These are phyloP conservation scores for Nannochloropsis salina DNA, from an alignment of 108 stramenopile species.

Conservation along the genomic window DNA sequence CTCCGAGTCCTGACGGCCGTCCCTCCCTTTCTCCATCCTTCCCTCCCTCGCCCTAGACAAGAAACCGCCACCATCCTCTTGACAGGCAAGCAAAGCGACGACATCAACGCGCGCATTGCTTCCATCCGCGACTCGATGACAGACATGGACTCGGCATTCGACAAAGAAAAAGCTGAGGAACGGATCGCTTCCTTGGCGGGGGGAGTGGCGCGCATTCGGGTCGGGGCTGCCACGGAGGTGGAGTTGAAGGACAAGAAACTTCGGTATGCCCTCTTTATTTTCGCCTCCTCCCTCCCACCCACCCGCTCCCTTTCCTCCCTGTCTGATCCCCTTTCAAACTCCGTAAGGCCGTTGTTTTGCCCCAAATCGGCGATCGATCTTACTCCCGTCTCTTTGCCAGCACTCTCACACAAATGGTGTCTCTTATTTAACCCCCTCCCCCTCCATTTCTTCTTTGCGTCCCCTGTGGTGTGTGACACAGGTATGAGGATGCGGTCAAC, in stretches of 20 bases:
- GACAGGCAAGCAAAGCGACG: constrained; percentile 78
- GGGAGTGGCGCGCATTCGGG: constrained; percentile 90
- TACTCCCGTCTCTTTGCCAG: too few relatives aligned
- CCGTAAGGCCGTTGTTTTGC: too few relatives aligned
- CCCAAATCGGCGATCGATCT: too few relatives aligned
- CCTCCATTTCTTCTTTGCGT: background rate
- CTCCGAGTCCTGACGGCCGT: too few relatives aligned
- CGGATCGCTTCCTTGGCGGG: constrained; percentile 92
- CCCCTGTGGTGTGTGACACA: background rate
- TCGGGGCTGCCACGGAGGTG: constrained; percentile 94
- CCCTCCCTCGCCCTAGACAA: constrained; percentile 46
- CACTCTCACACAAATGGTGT: too few relatives aligned
- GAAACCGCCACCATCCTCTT: constrained; percentile 87
- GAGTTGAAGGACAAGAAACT: constrained; percentile 98
- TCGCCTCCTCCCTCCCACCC: background rate
- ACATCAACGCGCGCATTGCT: constrained; percentile 76
- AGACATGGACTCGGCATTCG: constrained; percentile 78
- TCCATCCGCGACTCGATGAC: constrained; percentile 77
- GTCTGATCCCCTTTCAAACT: too few relatives aligned
- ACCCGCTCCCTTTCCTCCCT: background rate
- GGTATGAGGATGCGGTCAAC: constrained; percentile 91
- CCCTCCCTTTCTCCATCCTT: too few relatives aligned
- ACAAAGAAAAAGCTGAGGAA: constrained; percentile 83
- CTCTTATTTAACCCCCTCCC: background rate
- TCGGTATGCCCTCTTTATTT: constrained; percentile 39